Evolutionary conservation across 129 eudicot species (phyloP), one percentile per base, ranked within the genome.

Genomic region (Dittrichia graveolens): DNA sequence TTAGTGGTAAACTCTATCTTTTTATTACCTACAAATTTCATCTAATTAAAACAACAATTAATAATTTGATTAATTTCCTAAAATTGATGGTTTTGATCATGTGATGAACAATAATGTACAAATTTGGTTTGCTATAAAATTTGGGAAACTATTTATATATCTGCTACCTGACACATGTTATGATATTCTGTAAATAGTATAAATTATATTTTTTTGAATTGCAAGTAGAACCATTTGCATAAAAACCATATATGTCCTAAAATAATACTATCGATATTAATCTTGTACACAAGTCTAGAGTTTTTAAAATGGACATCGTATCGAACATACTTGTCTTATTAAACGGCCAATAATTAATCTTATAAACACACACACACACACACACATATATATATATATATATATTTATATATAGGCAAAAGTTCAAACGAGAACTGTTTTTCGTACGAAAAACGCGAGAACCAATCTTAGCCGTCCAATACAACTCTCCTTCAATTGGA

Each of bases 21-120:
- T 13, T 10, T 67, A 35, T 67, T 7, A 67, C 58, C 62, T 46
- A 19, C 37, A 5, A 40, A 68, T 67, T 9, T n/a, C n/a, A n/a
- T n/a, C 3, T 15, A 11, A 38, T 68, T 68, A 76, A n/a, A 76
- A 76, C 75, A 47, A 76, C 75, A 76, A 67, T 67, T 40, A 46
- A 59, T 24, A 24, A 24, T 24, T 24, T 24, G 31, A 24, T 24
- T 24, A 24, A 24, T 24, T 76, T 76, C 69, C 75, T 12, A 46
- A 67, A 67, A 34, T 45, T 46, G 61, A 67, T 58, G 37, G 69
- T 47, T 76, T 76, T 24, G 12, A 59, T 39, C 80, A 76, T 46
- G 73, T 75, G 74, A 55, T 41, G 38, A 9, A 44, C 61, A 56
- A 57, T 38, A 35, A 75, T 49, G 24, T 75, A 14, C 31, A 75